Evolutionary conservation across 176 grass and related monocot species (phyloP).

Genomic region (Oryza glumipatula): DNA sequence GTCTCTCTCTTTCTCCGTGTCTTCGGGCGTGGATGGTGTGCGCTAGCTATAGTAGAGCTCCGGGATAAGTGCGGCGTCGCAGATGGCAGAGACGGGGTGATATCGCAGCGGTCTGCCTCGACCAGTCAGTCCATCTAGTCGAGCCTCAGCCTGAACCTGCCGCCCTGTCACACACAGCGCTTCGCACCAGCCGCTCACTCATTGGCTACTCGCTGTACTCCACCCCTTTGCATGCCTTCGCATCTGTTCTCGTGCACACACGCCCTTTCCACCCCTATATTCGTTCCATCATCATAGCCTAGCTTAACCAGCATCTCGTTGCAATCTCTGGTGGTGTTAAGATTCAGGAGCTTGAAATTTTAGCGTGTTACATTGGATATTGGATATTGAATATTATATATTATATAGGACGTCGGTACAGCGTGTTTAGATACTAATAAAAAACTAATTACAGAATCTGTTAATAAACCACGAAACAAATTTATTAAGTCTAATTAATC

Average conservation of each 20-base stretch:
- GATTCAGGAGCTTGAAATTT: too few species aligned
- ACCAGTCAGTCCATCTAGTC: constrained; percentile 47
- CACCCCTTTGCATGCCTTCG: not conserved
- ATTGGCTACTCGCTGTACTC: constrained; percentile 26
- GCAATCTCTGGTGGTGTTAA: too few species aligned
- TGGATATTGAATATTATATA: too few species aligned
- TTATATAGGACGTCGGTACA: too few species aligned
- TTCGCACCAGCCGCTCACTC: constrained; percentile 31
- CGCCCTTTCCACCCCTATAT: too few species aligned
- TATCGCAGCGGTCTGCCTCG: constrained; percentile 30
- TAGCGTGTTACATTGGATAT: too few species aligned
- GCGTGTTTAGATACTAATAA: too few species aligned
- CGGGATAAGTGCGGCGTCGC: constrained; percentile 43
- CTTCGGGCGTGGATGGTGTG: not conserved
- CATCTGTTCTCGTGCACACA: constrained; percentile 27
- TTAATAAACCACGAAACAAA: too few species aligned
- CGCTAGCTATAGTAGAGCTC: not conserved
- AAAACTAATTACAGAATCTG: too few species aligned
- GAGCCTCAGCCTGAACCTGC: not conserved
- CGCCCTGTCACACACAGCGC: not conserved
- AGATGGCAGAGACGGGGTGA: not conserved
- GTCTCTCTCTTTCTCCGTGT: not conserved
- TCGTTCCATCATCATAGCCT: too few species aligned
- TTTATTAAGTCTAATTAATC: too few species aligned
- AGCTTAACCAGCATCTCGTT: not conserved